phyloP scores from a whole-genome alignment of 345 rosid genomes.

The Hevea brasiliensis region DNA sequence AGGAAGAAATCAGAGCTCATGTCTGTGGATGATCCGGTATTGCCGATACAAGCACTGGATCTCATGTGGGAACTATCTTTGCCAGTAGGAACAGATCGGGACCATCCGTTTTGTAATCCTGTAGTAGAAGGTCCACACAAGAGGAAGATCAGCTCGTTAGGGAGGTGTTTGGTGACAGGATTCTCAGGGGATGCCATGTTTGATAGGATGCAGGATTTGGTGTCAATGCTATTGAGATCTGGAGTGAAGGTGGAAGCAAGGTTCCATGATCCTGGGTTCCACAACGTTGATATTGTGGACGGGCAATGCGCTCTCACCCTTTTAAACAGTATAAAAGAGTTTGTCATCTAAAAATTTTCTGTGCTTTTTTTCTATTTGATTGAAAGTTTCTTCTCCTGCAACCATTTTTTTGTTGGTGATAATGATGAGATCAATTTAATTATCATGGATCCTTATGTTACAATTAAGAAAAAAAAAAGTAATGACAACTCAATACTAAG shows the following conservation, averaged over 20 bases:
- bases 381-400: no score
- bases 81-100: constrained; percentile 37
- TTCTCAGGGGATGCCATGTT: constrained; percentile 25
- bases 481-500: no score
- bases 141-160: constrained; percentile 8
- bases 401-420: no score
- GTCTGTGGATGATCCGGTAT: constrained; percentile 18
- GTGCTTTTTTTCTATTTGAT: no score
- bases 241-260: constrained; percentile 33
- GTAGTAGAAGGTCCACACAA: constrained; percentile 10
- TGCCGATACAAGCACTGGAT: constrained; percentile 32
- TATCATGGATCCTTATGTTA: no score
- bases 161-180: constrained; percentile 26
- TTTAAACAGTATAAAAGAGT: background rate
- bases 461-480: no score
- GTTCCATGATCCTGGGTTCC: constrained; percentile 28
- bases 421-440: no score
- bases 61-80: constrained; percentile 36
- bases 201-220: constrained; percentile 32
- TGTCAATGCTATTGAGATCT: constrained; percentile 13
- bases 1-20: constrained; percentile 31
- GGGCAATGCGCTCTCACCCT: background rate
- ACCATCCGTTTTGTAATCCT: constrained; percentile 41
- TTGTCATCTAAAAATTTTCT: background rate
- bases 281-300: constrained; percentile 4